Conservation (phyloP, 73 alveolate genomes). For the Chromera velia region DNA sequence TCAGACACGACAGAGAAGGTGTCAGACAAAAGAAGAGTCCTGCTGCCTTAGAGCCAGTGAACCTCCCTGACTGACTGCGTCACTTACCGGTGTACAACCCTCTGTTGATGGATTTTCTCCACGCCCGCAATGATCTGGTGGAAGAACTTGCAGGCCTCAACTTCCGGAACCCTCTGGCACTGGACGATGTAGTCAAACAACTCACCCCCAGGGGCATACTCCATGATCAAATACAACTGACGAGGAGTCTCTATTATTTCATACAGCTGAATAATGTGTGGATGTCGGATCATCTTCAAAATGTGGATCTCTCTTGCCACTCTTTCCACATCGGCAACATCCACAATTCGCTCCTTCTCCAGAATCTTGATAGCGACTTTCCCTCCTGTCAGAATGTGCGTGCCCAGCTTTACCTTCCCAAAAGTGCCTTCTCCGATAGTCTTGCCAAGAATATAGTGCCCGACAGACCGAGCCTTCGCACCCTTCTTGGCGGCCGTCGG, state of each 20-base stretch:
- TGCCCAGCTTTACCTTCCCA: constrained; percentile 51
- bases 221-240: constrained; percentile 60
- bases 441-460: constrained; percentile 47
- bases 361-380: constrained; percentile 72
- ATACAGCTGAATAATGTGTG: constrained; percentile 65
- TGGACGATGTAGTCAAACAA: constrained; percentile 52
- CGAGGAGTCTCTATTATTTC: constrained; percentile 62
- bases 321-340: constrained; percentile 53
- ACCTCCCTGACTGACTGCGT: constrained; percentile 1
- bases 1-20: neutral
- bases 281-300: constrained; percentile 59
- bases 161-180: constrained; percentile 52
- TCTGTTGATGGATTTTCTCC: constrained; percentile 55
- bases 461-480: too few relatives aligned
- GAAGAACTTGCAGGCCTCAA: constrained; percentile 52
- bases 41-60: too few relatives aligned
- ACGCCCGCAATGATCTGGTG: constrained; percentile 72
- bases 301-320: constrained; percentile 57
- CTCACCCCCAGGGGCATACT: constrained; percentile 62
- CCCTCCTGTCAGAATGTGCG: constrained; percentile 41
- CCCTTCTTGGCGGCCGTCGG: too few relatives aligned
- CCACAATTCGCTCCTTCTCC: constrained; percentile 67
- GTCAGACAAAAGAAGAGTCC: too few relatives aligned
- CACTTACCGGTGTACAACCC: constrained; percentile 21
- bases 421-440: constrained; percentile 57